A percentile compares a stretch with the other conserved stretches of the same genome.
These are phyloP conservation scores for Asterochloris sp. DNA, from an alignment of 139 green algal species.

Conservation along the genomic window DNA sequence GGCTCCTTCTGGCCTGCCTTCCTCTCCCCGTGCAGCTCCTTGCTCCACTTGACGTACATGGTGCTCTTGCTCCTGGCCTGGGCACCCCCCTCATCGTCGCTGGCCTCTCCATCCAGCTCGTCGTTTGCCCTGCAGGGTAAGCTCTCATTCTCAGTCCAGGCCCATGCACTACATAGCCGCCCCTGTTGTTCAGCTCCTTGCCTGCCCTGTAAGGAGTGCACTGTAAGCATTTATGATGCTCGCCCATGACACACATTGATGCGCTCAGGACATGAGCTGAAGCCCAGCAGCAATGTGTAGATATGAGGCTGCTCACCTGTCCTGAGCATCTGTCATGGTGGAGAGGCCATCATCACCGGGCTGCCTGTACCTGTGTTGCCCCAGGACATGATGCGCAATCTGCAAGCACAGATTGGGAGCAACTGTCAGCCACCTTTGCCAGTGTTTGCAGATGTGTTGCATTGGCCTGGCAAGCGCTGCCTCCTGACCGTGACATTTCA, in stretches of 20 bases:
- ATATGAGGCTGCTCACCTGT: neutral
- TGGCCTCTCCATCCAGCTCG: constrained; percentile 30
- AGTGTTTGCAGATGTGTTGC: no score
- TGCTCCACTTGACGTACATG: constrained; percentile 76
- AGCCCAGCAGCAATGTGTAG: no score
- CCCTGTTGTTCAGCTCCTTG: no score
- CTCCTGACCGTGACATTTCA: no score
- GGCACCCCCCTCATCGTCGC: constrained; percentile 42
- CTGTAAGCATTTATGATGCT: no score
- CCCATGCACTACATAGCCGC: neutral
- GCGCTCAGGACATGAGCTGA: no score
- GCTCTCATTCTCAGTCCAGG: neutral
- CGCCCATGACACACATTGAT: no score
- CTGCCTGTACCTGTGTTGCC: constrained; percentile 86
- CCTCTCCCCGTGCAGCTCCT: constrained; percentile 62
- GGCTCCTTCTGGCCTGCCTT: constrained; percentile 32
- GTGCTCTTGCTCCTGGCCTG: constrained; percentile 17
- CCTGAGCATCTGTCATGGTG: constrained; percentile 39
- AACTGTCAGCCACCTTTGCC: no score
- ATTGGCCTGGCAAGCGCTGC: no score
- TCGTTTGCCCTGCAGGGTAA: neutral
- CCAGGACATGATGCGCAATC: constrained; percentile 80
- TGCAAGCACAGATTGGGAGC: constrained; percentile 11
- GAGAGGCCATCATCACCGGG: constrained; percentile 59
- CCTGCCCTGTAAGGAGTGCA: no score